These are phyloP conservation scores for Lentithecium fluviatile DNA, from an alignment of 495 filamentous ascomycete genomes.

Conservation along the genomic window DNA sequence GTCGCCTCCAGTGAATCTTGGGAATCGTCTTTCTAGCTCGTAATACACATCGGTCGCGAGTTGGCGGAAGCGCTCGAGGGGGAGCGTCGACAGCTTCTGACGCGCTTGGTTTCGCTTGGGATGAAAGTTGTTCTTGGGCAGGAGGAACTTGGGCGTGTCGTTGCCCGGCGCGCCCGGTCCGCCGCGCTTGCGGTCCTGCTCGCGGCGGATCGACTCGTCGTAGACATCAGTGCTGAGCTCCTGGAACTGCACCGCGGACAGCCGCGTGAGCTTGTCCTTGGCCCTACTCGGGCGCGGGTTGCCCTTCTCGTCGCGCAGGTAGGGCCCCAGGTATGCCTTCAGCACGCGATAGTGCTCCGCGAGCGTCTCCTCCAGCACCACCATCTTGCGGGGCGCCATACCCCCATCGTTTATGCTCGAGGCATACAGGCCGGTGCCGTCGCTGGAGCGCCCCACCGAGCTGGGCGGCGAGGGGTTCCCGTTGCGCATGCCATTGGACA, in stretches of 20 bases:
- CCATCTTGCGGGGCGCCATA: conserved; percentile 44
- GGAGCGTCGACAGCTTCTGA: conserved; percentile 86
- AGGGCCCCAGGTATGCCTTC: conserved; percentile 69
- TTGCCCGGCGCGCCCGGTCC: conserved; percentile 51
- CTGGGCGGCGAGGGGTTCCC: conserved; percentile 80
- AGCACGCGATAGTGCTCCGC: conserved; percentile 80
- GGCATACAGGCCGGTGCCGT: conserved; percentile 66
- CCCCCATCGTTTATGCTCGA: conserved; percentile 54
- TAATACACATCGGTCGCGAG: conserved; percentile 94
- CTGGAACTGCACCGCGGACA: conserved; percentile 90
- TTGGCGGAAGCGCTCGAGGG: conserved; percentile 79
- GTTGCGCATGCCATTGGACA: conserved; percentile 35
- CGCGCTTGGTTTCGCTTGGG: conserved; percentile 95
- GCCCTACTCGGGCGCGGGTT: conserved; percentile 79
- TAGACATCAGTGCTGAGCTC: conserved; percentile 97
- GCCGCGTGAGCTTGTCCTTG: conserved; percentile 83
- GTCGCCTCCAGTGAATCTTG: conserved; percentile 68
- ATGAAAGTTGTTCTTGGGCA: conserved; percentile 85
- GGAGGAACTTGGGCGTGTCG: conserved; percentile 64
- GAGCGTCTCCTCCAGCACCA: conserved; percentile 65
- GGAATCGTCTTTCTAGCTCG: conserved; percentile 88
- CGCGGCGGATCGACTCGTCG: conserved; percentile 87
- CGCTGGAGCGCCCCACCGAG: conserved; percentile 78
- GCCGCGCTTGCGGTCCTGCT: conserved; percentile 53
- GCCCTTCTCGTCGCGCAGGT: conserved; percentile 69